Evolutionary conservation across 495 filamentous ascomycete species (phyloP).

Genomic region (Saxophila tyrrhenica): DNA sequence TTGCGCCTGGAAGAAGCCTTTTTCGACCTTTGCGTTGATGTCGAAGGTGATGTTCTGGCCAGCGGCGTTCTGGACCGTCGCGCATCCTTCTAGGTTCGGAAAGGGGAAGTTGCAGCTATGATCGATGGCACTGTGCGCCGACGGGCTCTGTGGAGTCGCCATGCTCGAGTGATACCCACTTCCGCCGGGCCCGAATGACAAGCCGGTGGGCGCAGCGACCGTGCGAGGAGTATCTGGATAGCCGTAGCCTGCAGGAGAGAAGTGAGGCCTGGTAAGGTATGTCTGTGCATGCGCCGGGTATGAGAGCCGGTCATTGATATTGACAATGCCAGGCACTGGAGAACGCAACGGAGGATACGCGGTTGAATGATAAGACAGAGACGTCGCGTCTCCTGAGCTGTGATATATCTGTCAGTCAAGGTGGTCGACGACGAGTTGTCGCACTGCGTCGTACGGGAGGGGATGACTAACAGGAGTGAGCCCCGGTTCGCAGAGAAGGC

Average conservation of each 20-base stretch:
- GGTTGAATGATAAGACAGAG: conserved; percentile 23
- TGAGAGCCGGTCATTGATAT: conserved; percentile 18
- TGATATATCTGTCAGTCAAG: conserved; percentile 21
- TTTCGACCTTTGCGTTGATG: conserved; percentile 78
- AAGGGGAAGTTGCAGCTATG: conserved; percentile 20
- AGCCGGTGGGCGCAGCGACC: conserved; percentile 16
- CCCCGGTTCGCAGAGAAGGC: conserved; percentile 19
- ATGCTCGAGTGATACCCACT: conserved; percentile 1
- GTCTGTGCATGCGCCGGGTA: conserved; percentile 6
- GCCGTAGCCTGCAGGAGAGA: conserved; percentile 19
- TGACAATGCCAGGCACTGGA: conserved; percentile 18
- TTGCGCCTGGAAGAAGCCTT: conserved; percentile 75
- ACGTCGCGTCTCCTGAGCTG: conserved; percentile 22
- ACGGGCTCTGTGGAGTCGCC: too few relatives aligned
- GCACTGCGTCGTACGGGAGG: conserved; percentile 1
- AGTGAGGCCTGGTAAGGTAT: neutral
- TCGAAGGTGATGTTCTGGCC: conserved; percentile 54
- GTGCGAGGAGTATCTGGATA: conserved; percentile 27
- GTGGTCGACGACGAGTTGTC: conserved; percentile 5
- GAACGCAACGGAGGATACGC: conserved; percentile 18
- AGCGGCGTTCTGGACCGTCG: conserved; percentile 47
- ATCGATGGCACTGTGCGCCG: neutral
- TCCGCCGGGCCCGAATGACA: conserved; percentile 12
- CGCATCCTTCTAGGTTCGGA: conserved; percentile 29
- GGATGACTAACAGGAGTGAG: conserved; percentile 27